Base-by-base conservation (phyloP, 352 stramenopile genomes). In the Pilasporangium apinafurcum region DNA sequence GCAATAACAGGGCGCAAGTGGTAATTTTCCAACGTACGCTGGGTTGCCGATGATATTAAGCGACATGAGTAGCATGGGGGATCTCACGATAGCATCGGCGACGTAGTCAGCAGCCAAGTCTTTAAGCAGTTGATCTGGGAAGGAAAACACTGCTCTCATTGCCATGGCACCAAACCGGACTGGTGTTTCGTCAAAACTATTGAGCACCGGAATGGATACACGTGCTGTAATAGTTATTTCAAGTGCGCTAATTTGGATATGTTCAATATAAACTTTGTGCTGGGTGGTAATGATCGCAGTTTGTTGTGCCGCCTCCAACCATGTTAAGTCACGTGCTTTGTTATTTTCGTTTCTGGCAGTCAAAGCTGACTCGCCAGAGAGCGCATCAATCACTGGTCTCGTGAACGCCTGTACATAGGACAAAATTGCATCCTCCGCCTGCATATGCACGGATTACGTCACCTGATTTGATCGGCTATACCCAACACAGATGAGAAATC, bases 11-110 rank as follows among this genome's bases (percentile, higher is more conserved):
- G n/a, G 6, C 36, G 13, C 3, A 20, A 24, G 4, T 47, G 25
- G 12, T 18, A 45, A 6, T 1, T 31, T 31, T 2, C 5, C 22
- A n/a, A 69, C 78, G 37, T 84, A 93, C 81, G 79, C 77, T 50
- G 82, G 82, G 43, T 93, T 93, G 20, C 82, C 82, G 36, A 91
- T 53, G 41, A 91, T 84, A 57, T 91, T 90, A 38, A 93, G 61
- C 12, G 82, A 93, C 79, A 91, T 85, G 12, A 93, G 30, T 21
- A 93, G 52, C 56, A 90, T 62, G 5, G 79, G 82, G 6, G 73
- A 86, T 16, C 80, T 67, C 20, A 93, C 75, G 33, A 93, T 80
- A 3, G 81, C 65, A 24, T 93, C 82, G 1, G 77, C 77, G 3
- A 91, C 79, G 37, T 90, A 93, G 32, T 91, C 69, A 25, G 82